Evolutionary conservation across 495 filamentous ascomycete species (phyloP), one percentile per base, ranked within the genome.

Genomic region (Podospora bellae-mahoneyi): DNA sequence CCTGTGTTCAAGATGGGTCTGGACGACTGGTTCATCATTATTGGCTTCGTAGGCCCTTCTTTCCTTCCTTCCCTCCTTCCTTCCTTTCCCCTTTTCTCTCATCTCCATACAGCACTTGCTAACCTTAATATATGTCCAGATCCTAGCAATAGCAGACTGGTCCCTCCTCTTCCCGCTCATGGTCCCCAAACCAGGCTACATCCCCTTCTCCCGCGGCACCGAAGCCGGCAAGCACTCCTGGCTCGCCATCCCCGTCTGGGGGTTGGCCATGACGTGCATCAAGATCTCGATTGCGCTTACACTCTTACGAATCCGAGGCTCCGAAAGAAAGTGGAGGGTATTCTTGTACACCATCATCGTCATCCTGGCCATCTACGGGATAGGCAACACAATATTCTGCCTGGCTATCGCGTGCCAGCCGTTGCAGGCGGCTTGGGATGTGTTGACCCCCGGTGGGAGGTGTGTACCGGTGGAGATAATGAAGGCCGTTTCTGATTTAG

Each of bases 361-460:
- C 2, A 72, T 89, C 10, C 84, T 84, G 68, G 76, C 77, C 19
- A 84, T 88, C 67, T 89, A 90, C 73, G 84, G 84, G 44, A 77
- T 84, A 71, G 66, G 68, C 53, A 76, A 76, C 67, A 60, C 65
- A 0, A 34, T 72, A 19, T 76, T 76, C 63, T 68, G 74, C 64
- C 56, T 70, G 5, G 66, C 53, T 44, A 72, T 75, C 19, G 66
- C 66, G 15, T 76, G 74, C 70, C 70, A 62, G 1, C 74, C 74
- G 13, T 69, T 76, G 4, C 28, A 61, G 2, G 63, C 66, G 0
- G 72, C 72, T 5, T 76, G 74, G 74, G 71, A 72, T 53, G 27
- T 64, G 4, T 62, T 53, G 28, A 56, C 66, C 0, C 63, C 66
- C 13, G 54, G 23, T 3, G 69, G 64, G 13, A 16, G 44, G 3